phyloP scores from a whole-genome alignment of 495 filamentous ascomycete species.

The Tuber umbilicatum region DNA sequence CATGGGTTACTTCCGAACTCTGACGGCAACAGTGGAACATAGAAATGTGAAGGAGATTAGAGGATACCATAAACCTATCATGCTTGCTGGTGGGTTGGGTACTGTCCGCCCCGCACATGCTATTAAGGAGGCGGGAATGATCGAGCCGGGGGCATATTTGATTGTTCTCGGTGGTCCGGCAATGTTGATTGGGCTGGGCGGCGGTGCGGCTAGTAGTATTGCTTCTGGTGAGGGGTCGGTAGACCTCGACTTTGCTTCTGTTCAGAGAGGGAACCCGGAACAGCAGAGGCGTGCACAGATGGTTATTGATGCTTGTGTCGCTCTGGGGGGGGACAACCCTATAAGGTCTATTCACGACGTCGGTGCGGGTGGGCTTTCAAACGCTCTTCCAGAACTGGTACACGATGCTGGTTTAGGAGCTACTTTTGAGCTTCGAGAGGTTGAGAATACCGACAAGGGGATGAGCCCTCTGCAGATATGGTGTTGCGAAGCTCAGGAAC shows the following conservation, averaged over 20 bases:
- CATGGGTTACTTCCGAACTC: constrained; percentile 79
- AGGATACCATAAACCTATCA: constrained; percentile 97
- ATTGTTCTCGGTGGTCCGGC: constrained; percentile 91
- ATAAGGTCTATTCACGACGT: constrained; percentile 97
- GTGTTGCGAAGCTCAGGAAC: constrained; percentile 94
- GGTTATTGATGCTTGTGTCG: constrained; percentile 88
- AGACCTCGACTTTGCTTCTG: constrained; percentile 90
- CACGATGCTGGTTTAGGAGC: constrained; percentile 85
- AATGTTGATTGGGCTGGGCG: constrained; percentile 94
- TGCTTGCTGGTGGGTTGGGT: constrained; percentile 94
- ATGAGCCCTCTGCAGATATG: constrained; percentile 96
- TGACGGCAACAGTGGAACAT: constrained; percentile 60
- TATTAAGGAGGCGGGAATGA: constrained; percentile 67
- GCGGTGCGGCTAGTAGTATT: constrained; percentile 88
- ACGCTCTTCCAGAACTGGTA: constrained; percentile 85
- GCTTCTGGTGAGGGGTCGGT: constrained; percentile 80
- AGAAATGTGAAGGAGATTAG: constrained; percentile 64
- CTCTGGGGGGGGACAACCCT: constrained; percentile 73
- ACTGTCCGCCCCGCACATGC: constrained; percentile 93
- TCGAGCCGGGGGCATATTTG: constrained; percentile 74
- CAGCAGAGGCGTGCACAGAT: constrained; percentile 91
- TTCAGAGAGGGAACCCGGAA: constrained; percentile 91
- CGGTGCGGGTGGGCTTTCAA: constrained; percentile 88
- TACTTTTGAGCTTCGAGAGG: constrained; percentile 80
- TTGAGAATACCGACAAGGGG: constrained; percentile 79